Conservation (phyloP, 441 rosid species). For the Croton setiger region DNA sequence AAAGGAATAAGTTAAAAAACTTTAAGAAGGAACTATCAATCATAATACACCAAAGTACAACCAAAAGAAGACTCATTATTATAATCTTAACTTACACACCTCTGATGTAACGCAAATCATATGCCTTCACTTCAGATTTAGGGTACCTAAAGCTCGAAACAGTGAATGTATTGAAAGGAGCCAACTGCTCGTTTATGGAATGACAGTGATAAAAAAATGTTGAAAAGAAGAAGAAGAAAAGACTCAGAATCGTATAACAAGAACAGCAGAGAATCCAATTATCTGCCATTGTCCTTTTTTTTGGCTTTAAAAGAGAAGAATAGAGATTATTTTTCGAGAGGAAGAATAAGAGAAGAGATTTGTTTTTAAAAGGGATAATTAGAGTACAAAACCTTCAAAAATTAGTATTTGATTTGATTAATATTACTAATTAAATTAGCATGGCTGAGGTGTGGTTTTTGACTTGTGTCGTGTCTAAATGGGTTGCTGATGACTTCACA, state of each 20-base stretch:
- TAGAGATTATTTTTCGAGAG: not conserved
- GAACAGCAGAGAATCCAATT: slow-evolving; percentile 28
- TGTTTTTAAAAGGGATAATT: not conserved
- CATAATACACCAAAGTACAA: not conserved
- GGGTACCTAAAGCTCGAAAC: slow-evolving; percentile 82
- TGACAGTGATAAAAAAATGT: slow-evolving; percentile 26
- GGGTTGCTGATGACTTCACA: not conserved
- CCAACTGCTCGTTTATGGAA: slow-evolving; percentile 31
- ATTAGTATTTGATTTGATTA: not conserved
- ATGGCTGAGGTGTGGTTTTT: not conserved
- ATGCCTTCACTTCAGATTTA: slow-evolving; percentile 58
- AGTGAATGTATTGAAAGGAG: slow-evolving; percentile 40
- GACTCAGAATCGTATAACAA: slow-evolving; percentile 18
- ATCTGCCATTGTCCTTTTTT: slow-evolving; percentile 22
- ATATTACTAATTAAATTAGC: not conserved
- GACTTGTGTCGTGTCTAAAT: not conserved
- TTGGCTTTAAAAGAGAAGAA: not conserved
- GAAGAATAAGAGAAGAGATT: not conserved
- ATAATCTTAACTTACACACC: slow-evolving; percentile 34
- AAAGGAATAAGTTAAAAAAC: not conserved
- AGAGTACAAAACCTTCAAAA: not conserved
- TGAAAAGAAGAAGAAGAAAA: slow-evolving; percentile 32
- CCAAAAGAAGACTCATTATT: not conserved
- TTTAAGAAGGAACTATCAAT: slow-evolving; percentile 10
- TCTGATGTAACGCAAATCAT: slow-evolving; percentile 76